These are phyloP conservation scores for Cocos nucifera DNA, from an alignment of 176 grass and related monocot species.

Conservation along the genomic window DNA sequence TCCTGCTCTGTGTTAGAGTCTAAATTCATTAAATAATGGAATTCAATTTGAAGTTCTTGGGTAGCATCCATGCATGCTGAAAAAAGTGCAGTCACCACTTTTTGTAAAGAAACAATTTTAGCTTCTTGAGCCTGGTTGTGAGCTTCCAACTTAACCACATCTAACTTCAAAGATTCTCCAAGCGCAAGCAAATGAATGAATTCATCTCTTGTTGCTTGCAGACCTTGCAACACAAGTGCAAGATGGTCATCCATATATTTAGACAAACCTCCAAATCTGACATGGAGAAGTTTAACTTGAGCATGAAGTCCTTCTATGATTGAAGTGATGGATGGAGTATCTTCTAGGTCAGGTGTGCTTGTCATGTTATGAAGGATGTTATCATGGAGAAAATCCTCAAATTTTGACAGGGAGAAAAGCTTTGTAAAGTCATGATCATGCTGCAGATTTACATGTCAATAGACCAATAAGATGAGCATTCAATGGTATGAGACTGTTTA, in stretches of 20 bases:
- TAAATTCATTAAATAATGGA: slow-evolving; percentile 25
- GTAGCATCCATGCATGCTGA: slow-evolving; percentile 51
- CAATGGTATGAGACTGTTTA: too few relatives aligned
- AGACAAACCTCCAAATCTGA: slow-evolving; percentile 54
- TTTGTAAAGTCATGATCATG: slow-evolving; percentile 44
- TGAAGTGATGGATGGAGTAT: slow-evolving; percentile 39
- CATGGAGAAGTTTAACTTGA: slow-evolving; percentile 33
- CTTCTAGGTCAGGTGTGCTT: slow-evolving; percentile 31
- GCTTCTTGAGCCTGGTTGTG: slow-evolving; percentile 47
- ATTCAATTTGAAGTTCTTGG: slow-evolving; percentile 39
- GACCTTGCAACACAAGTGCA: slow-evolving; percentile 33
- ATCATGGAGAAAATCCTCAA: slow-evolving; percentile 51
- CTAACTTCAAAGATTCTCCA: slow-evolving; percentile 44
- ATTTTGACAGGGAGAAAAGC: slow-evolving; percentile 45
- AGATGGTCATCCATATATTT: slow-evolving; percentile 49
- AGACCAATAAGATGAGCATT: not conserved
- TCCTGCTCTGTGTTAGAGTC: slow-evolving; percentile 31
- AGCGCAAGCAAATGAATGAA: slow-evolving; percentile 55
- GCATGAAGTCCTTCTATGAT: slow-evolving; percentile 47
- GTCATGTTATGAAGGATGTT: slow-evolving; percentile 26
- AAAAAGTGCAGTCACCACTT: slow-evolving; percentile 37
- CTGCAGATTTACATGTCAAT: slow-evolving; percentile 28
- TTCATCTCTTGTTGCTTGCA: slow-evolving; percentile 44
- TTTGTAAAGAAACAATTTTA: slow-evolving; percentile 48
- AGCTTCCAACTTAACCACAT: slow-evolving; percentile 51